phyloP scores from a whole-genome alignment of 805 yeast genomes.

The Ogataea angusta region DNA sequence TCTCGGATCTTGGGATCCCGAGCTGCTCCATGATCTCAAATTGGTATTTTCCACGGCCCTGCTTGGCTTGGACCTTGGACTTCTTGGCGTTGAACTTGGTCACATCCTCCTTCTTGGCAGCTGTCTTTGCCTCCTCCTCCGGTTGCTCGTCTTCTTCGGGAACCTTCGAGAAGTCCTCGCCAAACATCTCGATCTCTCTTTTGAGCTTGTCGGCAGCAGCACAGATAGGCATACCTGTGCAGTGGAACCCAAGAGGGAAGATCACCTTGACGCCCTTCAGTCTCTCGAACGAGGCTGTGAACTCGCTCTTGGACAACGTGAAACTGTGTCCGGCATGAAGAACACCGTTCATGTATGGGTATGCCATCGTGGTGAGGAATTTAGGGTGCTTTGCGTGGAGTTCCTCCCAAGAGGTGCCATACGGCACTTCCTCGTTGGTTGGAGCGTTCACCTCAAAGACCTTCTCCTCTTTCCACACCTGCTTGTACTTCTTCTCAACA shows the following conservation, averaged over 20 bases:
- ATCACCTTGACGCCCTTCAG: slow-evolving; percentile 90
- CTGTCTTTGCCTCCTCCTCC: slow-evolving; percentile 27
- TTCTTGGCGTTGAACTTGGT: slow-evolving; percentile 91
- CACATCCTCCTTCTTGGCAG: slow-evolving; percentile 59
- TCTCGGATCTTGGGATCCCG: slow-evolving; percentile 82
- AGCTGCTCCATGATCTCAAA: slow-evolving; percentile 94
- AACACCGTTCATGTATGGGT: slow-evolving; percentile 98
- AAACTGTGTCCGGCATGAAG: slow-evolving; percentile 97
- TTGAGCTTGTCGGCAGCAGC: slow-evolving; percentile 94
- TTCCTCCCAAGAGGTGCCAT: slow-evolving; percentile 57
- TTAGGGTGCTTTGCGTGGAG: slow-evolving; percentile 80
- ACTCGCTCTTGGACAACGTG: slow-evolving; percentile 92
- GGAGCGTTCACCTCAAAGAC: slow-evolving; percentile 90
- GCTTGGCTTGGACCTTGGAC: slow-evolving; percentile 90
- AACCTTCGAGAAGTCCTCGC: slow-evolving; percentile 67
- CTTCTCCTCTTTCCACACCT: slow-evolving; percentile 82
- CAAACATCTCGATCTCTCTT: slow-evolving; percentile 90
- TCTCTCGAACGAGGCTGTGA: slow-evolving; percentile 88
- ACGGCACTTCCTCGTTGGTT: slow-evolving; percentile 57
- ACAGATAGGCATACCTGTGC: slow-evolving; percentile 98
- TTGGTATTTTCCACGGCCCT: slow-evolving; percentile 92
- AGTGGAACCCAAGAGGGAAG: slow-evolving; percentile 97
- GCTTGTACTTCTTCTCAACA: slow-evolving; percentile 85
- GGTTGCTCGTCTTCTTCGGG: slow-evolving; percentile 52
- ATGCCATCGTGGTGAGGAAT: slow-evolving; percentile 91